A percentile compares a stretch with the other conserved stretches of the same genome.
phyloP scores from a whole-genome alignment of 1,284 basidiomycete species.

The Acaromyces ingoldii region DNA sequence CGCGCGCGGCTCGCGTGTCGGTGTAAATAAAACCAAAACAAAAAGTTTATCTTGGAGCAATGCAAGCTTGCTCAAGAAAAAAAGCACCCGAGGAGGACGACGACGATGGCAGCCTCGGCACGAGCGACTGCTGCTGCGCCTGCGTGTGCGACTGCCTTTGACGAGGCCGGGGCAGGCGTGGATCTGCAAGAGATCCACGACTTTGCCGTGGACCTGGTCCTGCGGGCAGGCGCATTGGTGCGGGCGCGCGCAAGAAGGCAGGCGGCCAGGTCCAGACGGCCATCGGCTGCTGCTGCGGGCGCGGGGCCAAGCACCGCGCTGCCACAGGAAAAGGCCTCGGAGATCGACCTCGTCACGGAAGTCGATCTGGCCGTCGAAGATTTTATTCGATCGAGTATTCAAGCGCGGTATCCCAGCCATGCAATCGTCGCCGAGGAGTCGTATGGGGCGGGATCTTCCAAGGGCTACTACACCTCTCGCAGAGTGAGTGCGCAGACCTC shows the following conservation, averaged over 20 bases:
- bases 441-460: not conserved
- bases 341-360: constrained; percentile 14
- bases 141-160: no score
- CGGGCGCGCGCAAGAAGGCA: not conserved
- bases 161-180: no score
- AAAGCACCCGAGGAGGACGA: no score
- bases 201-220: constrained; percentile 2
- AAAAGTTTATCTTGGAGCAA: no score
- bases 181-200: constrained; percentile 11
- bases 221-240: constrained; percentile 10
- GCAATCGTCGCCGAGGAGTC: constrained; percentile 12
- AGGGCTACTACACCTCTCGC: not conserved
- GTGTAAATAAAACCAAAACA: no score
- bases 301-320: not conserved
- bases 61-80: no score
- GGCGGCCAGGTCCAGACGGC: not conserved
- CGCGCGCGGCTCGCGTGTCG: no score
- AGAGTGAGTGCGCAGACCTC: not conserved
- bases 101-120: no score
- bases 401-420: constrained; percentile 1
- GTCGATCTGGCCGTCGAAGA: constrained; percentile 8
- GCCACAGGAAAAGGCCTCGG: constrained; percentile 6
- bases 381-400: constrained; percentile 6
- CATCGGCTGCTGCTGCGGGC: not conserved
- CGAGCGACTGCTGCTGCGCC: no score